These are phyloP conservation scores for Polygonum aviculare DNA, from an alignment of 148 eudicot genomes.

Conservation along the genomic window DNA sequence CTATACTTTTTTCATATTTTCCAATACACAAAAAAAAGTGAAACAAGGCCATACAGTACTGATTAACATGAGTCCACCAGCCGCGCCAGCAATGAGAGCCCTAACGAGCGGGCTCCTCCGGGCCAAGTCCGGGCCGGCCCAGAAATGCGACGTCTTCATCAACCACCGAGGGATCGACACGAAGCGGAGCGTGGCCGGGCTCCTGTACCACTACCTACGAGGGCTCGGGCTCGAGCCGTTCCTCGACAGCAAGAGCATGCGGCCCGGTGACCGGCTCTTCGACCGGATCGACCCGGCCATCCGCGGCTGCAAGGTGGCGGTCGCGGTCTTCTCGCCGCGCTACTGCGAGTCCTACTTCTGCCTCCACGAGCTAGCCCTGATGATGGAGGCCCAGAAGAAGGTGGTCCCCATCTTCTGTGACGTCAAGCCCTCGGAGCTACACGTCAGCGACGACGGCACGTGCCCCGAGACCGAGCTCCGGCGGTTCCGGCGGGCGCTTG, in stretches of 20 bases:
- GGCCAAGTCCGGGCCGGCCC: background rate
- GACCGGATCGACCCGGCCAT: slow-evolving; percentile 39
- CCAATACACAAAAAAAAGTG: too few species aligned
- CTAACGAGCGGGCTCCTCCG: background rate
- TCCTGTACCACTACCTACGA: slow-evolving; percentile 34
- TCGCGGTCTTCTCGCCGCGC: slow-evolving; percentile 52
- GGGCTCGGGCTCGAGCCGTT: slow-evolving; percentile 36
- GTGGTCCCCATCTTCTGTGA: slow-evolving; percentile 59
- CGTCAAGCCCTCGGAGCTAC: slow-evolving; percentile 62
- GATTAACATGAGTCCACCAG: background rate
- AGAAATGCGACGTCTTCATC: slow-evolving; percentile 46
- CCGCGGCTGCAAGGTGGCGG: slow-evolving; percentile 28
- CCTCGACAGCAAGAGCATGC: slow-evolving; percentile 57
- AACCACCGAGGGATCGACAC: slow-evolving; percentile 64
- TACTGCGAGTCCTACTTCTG: slow-evolving; percentile 63
- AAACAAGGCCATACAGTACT: too few species aligned
- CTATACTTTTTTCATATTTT: too few species aligned
- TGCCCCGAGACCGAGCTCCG: slow-evolving; percentile 24
- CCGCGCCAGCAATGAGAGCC: background rate
- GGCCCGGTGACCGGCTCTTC: slow-evolving; percentile 49
- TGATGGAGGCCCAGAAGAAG: slow-evolving; percentile 41
- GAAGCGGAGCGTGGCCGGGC: slow-evolving; percentile 45
- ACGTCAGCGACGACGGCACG: slow-evolving; percentile 21
- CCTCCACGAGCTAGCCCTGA: slow-evolving; percentile 52
- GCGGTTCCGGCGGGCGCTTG: slow-evolving; percentile 35